Base-by-base conservation (phyloP, 306 rosid genomes). In the Aeschynomene evenia region DNA sequence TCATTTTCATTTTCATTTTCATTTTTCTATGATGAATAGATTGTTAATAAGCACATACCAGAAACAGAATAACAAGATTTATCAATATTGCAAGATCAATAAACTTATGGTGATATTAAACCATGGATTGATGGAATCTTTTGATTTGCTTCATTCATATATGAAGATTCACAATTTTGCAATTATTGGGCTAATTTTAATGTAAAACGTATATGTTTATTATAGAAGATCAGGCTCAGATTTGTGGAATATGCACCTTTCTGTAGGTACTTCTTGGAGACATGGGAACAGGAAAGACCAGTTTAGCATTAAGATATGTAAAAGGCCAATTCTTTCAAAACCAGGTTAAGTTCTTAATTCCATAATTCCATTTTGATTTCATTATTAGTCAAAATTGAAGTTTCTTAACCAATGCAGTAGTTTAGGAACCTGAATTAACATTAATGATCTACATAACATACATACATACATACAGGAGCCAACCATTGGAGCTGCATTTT, bases 401-500 rank as follows among this genome's bases (percentile, higher is more conserved):
- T 14, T 49, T 58, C 53, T 16, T 61, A 16, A 15, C 19, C 12
- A 23, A 16, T 43, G 12, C 29, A 63, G 16, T 51, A 63, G 16
- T 51, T 62, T 7, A 70, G 69, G 49, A 50, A 67, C 45, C 50
- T 46, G n/a, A n/a, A n/a, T n/a, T 16, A 22, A 66, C 55, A 46
- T 50, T 20, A 36, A 37, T 20, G 28, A 45, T 75, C 39, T 39
- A 60, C 43, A n/a, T n/a, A n/a, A n/a, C n/a, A n/a, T n/a, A n/a
- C n/a, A n/a, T n/a, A n/a, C n/a, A 12, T 65, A 53, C 74, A 29
- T 33, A 48, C 82, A 91, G 98, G 98, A 91, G 77, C 89, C 98
- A 68, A 91, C 98, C 4, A 69, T 91, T 45, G 98, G 98, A 82
- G 98, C 98, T 26, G 98, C 98, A 0, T 91, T 91, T 68, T 91